Evolutionary conservation across 345 rosid genomes (phyloP), one percentile per base, ranked within the genome.

Genomic region (Geranium rotundifolium): DNA sequence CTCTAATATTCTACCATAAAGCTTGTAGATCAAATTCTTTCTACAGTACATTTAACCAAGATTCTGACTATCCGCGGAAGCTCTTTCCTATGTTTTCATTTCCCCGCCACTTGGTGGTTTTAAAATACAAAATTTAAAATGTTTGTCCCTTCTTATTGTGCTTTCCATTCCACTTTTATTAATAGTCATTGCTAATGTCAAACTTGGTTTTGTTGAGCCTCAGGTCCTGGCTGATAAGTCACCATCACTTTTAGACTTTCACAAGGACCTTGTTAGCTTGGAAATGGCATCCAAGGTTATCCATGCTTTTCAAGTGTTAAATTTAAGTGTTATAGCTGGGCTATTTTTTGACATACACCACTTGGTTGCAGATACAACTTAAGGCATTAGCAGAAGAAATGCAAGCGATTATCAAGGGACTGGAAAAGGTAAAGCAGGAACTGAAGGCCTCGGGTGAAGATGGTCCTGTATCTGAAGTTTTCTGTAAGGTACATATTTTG

Each of bases 351-450:
- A 46, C 52, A 46, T 46, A 46, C 14, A 14, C 52, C 52, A 14
- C 52, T 46, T 64, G 18, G 46, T 67, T 73, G 80, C 82, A 95
- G 97, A 88, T 88, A 85, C 99, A 90, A 86, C 65, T 95, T 82
- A 95, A 90, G 75, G 84, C 88, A 30, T 76, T 95, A 72, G 97
- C 97, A 10, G 99, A 90, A 70, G 99, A 95, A 86, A 95, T 95
- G 99, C 96, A 90, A 79, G 97, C 97, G 63, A 85, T 95, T 65
- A 86, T 78, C 73, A 95, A 88, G 82, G 99, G 97, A 62, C 74
- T 95, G 72, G 97, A 90, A 70, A 95, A 90, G 80, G 78, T 95
- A 58, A 85, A 84, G 67, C 97, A 88, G 80, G 99, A 95, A 79
- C 80, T 90, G 56, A 68, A 34, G 57, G 92, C 92, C 61, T 95